Conservation (phyloP, 192 early-diverging fungal genomes). For the Coemansia sp. region DNA sequence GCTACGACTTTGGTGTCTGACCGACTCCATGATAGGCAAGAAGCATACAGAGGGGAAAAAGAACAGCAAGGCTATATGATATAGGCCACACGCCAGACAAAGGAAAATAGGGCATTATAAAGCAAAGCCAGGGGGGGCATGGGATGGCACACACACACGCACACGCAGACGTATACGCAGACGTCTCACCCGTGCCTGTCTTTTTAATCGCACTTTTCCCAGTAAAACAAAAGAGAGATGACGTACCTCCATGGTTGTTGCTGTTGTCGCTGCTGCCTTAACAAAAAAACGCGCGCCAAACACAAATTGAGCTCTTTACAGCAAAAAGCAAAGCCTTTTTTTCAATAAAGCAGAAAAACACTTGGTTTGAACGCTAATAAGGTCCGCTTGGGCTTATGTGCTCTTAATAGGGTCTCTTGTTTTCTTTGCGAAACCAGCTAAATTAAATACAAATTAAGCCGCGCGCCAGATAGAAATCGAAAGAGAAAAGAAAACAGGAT, state of each 20-base stretch:
- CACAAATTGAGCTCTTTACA: not conserved
- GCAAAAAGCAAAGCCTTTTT: not conserved
- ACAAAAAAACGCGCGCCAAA: not conserved
- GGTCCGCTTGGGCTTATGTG: not conserved
- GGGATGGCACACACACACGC: not conserved
- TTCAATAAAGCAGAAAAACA: not conserved
- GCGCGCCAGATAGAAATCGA: not conserved
- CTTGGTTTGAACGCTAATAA: not conserved
- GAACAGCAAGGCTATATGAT: no score
- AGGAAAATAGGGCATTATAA: not conserved
- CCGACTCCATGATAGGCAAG: not conserved
- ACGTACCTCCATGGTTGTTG: not conserved
- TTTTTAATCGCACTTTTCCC: no score
- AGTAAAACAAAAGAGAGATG: not conserved
- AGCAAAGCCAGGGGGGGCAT: not conserved
- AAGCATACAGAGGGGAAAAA: no score
- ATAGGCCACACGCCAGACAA: not conserved
- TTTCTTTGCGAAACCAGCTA: not conserved
- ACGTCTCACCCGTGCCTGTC: not conserved
- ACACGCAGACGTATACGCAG: not conserved
- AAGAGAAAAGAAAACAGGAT: constrained; percentile 4
- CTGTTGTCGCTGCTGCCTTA: not conserved
- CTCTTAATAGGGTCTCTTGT: not conserved
- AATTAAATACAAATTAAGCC: not conserved
- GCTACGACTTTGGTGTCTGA: not conserved